Evolutionary conservation across 352 stramenopile genomes (phyloP), one percentile per base, ranked within the genome.

Genomic region (Pythium brachiatum): DNA sequence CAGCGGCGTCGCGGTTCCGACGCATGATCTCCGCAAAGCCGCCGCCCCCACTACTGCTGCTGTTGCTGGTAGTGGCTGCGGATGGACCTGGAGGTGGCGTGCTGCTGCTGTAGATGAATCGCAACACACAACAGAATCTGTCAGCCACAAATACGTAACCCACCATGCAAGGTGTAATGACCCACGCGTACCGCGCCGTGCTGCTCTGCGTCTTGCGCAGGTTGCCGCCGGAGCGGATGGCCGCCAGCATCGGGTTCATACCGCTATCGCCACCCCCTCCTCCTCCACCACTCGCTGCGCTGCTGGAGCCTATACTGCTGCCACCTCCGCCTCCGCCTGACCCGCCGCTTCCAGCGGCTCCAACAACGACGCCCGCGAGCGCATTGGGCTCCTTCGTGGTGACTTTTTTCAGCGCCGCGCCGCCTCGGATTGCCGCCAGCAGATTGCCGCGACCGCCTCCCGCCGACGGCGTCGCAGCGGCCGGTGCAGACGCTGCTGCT

Each of bases 21-120:
- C 84, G 78, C 84, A 96, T 96, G 68, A 96, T 96, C 60, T 96
- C 88, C 0, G 88, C 83, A 70, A 96, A 95, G 20, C 83, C 79
- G 20, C 72, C 73, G 15, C 78, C 65, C 18, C 73, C 73, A 13
- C 73, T 58, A 27, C 52, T 53, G 41, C 53, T 55, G 39, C 39
- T 64, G 52, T 16, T 60, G 47, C 1, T 57, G 29, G 13, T 44
- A 11, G 16, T 52, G 1, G 55, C 32, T n/a, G 51, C 52, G 18
- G 63, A 70, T 21, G 65, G 65, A 25, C 65, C 65, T 0, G 65
- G 59, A 2, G 65, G 65, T n/a, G 65, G 65, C 3, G 55, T 73
- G 34, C 43, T 68, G 41, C 36, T 77, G 29, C 51, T 64, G 16
- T 53, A 52, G 3, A 38, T n/a, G n/a, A 29, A 44, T 25, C 7